Evolutionary conservation across 495 filamentous ascomycete genomes (phyloP).

Genomic region (Xylaria nigripes): DNA sequence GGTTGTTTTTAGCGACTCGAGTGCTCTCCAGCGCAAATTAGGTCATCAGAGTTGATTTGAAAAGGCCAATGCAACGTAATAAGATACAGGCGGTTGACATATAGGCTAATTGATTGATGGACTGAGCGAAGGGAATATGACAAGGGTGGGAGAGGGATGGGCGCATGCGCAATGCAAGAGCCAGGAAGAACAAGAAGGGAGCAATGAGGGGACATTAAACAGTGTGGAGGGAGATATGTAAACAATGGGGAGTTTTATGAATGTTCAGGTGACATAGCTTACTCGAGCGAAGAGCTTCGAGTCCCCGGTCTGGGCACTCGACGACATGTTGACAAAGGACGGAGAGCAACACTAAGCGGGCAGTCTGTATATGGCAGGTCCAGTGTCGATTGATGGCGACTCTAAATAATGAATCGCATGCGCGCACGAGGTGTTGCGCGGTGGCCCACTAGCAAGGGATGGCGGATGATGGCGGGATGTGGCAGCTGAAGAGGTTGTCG

Average conservation of each 20-base stretch:
- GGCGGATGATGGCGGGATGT: slow-evolving; percentile 17
- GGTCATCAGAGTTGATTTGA: background rate
- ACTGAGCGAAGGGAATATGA: background rate
- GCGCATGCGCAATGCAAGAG: background rate
- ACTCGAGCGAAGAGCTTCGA: slow-evolving; percentile 99
- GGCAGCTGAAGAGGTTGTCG: slow-evolving; percentile 19
- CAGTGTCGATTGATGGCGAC: slow-evolving; percentile 39
- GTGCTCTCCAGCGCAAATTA: background rate
- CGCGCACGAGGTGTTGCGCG: background rate
- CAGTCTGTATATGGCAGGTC: slow-evolving; percentile 3
- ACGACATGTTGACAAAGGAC: slow-evolving; percentile 17
- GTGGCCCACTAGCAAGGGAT: slow-evolving; percentile 21
- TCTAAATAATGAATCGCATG: slow-evolving; percentile 16
- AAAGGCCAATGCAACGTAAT: background rate
- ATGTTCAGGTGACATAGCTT: slow-evolving; percentile 42
- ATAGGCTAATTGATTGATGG: background rate
- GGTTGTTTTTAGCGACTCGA: background rate
- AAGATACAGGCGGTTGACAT: background rate
- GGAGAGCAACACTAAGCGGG: background rate
- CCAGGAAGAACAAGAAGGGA: background rate
- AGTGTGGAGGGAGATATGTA: background rate
- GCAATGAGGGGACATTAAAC: background rate
- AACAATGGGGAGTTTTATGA: background rate
- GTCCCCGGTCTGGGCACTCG: slow-evolving; percentile 72
- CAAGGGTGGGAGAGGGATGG: background rate